Evolutionary conservation across 2,329 filamentous ascomycete species (phyloP), one percentile per base, ranked within the genome.

Genomic region (Camillea tinctor): DNA sequence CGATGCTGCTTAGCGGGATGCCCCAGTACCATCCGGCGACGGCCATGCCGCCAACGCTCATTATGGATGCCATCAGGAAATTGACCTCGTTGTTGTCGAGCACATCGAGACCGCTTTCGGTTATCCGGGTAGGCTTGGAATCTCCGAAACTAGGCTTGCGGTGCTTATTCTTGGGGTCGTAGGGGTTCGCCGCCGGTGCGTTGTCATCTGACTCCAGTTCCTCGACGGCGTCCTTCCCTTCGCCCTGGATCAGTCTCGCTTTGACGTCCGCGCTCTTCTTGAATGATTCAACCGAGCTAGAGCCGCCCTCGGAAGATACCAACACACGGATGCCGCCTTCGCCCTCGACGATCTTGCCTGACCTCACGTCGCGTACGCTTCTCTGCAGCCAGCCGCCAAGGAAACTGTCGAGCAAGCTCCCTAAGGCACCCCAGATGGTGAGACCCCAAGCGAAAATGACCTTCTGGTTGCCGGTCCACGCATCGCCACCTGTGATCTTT

Each of bases 11-110:
- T 15, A 86, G 69, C 6, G 85, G 81, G 22, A 88, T 70, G 4
- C 76, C 79, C 86, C 87, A 89, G 61, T 83, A 81, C 83, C 81
- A 86, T 51, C 81, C 77, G 26, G 84, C 87, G 36, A 85, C 75
- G 0, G 77, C 79, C 86, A 98, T 96, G 4, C 88, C 90, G 4
- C 88, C 85, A 19, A 93, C 65, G 72, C 91, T 97, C 85, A 96
- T 93, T 4, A 81, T 81, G 15, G 86, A 82, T 0, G 94, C 93
- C 94, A 97, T 98, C 59, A 94, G 74, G 60, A 97, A 86, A 74
- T 99, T 99, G 68, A 99, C 93, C 57, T 91, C 90, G 74, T 99
- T 99, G 75, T 99, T 99, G 75, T 96, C 93, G 59, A 99, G 79
- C 62, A 96, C 74, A 72, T 97, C 84, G 84, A 77, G 81, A 55